Base-by-base conservation (phyloP, 345 rosid species). In the Euphorbia lathyris region DNA sequence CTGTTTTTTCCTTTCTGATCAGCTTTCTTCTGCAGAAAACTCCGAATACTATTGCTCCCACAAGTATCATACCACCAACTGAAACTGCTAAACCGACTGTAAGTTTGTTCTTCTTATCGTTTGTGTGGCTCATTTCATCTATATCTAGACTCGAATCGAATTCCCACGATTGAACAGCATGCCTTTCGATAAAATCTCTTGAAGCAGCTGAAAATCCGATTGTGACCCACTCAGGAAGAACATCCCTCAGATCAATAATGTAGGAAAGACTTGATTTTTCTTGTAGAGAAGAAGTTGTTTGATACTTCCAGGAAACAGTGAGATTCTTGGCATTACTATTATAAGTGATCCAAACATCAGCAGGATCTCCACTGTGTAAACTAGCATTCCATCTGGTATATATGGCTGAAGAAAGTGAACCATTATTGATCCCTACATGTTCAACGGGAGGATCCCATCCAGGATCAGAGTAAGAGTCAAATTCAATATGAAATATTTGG, bases 341-440 rank as follows among this genome's bases (percentile, higher is more conserved):
- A 60, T 85, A 85, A 22, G 60, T 13, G 25, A 87, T 71, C 72
- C 34, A 43, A 1, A 36, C 83, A 16, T 81, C 70, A 23, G 72
- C 72, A 11, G 27, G 55, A 20, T 83, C 82, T 58, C 70, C 79
- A 19, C 72, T 80, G 58, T 81, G 86, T 0, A 72, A 19, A 30
- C 78, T 73, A 8, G 75, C 85, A 59, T 84, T 81, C 87, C 83
- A 87, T 7, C 70, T 68, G 0, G 78, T 76, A 43, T 69, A 66
- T 0, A 75, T 73, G 0, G 71, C 72, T 0, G 81, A 83, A 4
- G 75, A 16, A 43, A 83, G 61, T 0, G 84, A 83, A 58, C 77
- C 82, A 9, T 71, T 57, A 65, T 83, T 83, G 66, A 83, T 87
- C 48, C 88, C 84, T 0, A 81, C 85, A 36, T 86, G 86, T 16